Evolutionary conservation across 2,329 filamentous ascomycete species (phyloP), one percentile per base, ranked within the genome.

Genomic region (Biscogniauxia mediterranea): DNA sequence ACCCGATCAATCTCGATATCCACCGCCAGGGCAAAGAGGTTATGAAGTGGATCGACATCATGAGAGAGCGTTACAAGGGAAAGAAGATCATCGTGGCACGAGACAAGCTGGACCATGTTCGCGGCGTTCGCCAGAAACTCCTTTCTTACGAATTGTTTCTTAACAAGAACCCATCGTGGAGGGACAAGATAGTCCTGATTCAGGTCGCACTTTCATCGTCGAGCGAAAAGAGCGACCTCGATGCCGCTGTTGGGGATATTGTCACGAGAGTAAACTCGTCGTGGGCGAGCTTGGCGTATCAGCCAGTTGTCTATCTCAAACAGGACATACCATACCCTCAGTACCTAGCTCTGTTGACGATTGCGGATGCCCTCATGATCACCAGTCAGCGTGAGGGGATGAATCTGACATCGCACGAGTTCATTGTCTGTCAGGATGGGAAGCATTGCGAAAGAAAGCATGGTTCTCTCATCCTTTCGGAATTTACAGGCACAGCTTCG

Each of bases 351-450:
- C 81, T 98, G 7, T 83, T 97, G 54, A 92, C 92, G 2, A 89
- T 96, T 57, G 95, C 94, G 1, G 93, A 98, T 77, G 91, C 90
- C 2, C 81, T 98, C 55, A 95, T 97, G 86, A 95, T 98, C 71
- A 96, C 94, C 1, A 96, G 92, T 73, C 87, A 98, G 69, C 92
- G 95, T 57, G 94, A 98, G 75, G 94, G 94, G 64, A 98, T 98
- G 95, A 98, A 97, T 73, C 78, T 98, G 59, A 97, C 94, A 0
- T 93, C 91, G 5, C 95, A 98, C 73, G 94, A 98, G 74, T 98
- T 93, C 71, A 85, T 97, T 38, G 91, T 92, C 67, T 97, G 93
- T 72, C 94, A 98, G 73, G 94, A 98, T 71, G 93, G 93, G 50
- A 85, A 85, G 67, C 82, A 83, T 56, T 78, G 83, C 2, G 80